Base-by-base conservation (phyloP, 1,284 basidiomycete genomes). In the Gymnopus androsaceus region DNA sequence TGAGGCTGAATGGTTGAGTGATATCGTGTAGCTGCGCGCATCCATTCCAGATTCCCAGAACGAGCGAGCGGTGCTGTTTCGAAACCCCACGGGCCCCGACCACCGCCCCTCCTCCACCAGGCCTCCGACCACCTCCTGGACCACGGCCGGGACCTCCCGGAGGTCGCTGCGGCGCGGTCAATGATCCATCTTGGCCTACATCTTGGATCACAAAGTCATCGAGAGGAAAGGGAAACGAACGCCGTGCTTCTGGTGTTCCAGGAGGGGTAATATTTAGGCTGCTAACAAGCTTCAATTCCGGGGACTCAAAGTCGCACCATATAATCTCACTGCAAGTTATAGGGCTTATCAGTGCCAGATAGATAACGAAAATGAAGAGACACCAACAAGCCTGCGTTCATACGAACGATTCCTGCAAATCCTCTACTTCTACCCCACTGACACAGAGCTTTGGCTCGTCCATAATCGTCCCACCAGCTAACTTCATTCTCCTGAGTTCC, bases 341-440 rank as follows among this genome's bases (percentile, higher is more conserved):
- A 51, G 7, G 6, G 19, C 15, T 28, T 4, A 51, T 21, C 8
- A 40, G n/a, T 49, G 19, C 54, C 30, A 15, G 15, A 15, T 15
- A 14, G 42, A 34, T 40, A 45, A 27, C 28, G 8, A 23, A 17
- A 21, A 40, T 25, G 12, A 40, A 21, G 23, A 19, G 51, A 21
- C 3, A 61, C 63, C 27, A 36, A 63, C 63, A 64, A 64, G 31
- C 63, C 63, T 12, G 61, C 61, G 42, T 64, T 63, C 62, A 64
- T 63, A n/a, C 63, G 61, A 31, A 64, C 60, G 27, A 64, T 61
- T 2, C 61, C 63, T 15, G 63, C 63, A 19, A 64, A 47, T 11
- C 47, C 51, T 19, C 59, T 51, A 11, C 51, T 30, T 34, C 49
- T 53, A 3, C 41, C 60, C 60, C 60, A 63, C 6, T 60, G 47